These are phyloP conservation scores for Solanum appendiculatum DNA, from an alignment of 257 asterid species.

Conservation along the genomic window DNA sequence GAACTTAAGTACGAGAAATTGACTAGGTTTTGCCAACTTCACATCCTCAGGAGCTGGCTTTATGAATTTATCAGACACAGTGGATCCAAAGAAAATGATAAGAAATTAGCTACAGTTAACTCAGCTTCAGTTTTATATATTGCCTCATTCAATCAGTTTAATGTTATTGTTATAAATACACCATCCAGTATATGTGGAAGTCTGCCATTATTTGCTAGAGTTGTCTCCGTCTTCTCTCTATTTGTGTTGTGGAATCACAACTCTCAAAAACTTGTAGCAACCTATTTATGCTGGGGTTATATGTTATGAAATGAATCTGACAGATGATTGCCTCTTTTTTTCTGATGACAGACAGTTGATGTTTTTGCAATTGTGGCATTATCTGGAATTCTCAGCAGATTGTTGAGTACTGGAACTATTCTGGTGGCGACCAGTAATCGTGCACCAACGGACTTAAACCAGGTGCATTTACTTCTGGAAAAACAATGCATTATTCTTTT, in stretches of 20 bases:
- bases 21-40: not conserved
- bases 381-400: slow-evolving; percentile 92
- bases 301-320: not conserved
- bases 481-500: not conserved
- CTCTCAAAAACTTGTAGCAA: not conserved
- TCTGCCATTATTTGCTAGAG: not conserved
- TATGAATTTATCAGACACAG: not conserved
- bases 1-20: not conserved
- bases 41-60: not conserved
- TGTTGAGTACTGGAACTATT: slow-evolving; percentile 83
- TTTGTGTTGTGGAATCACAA: not conserved
- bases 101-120: not conserved
- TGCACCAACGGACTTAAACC: slow-evolving; percentile 84
- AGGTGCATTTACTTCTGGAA: slow-evolving; percentile 31
- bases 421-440: slow-evolving; percentile 99
- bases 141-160: not conserved
- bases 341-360: slow-evolving; percentile 73
- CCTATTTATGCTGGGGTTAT: not conserved
- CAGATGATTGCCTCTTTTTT: not conserved
- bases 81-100: not conserved
- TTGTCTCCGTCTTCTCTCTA: not conserved
- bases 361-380: slow-evolving; percentile 95
- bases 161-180: not conserved
- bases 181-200: not conserved
- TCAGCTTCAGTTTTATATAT: not conserved